Base-by-base conservation (phyloP, 106 monocot species). In the Apostasia ramifera region DNA sequence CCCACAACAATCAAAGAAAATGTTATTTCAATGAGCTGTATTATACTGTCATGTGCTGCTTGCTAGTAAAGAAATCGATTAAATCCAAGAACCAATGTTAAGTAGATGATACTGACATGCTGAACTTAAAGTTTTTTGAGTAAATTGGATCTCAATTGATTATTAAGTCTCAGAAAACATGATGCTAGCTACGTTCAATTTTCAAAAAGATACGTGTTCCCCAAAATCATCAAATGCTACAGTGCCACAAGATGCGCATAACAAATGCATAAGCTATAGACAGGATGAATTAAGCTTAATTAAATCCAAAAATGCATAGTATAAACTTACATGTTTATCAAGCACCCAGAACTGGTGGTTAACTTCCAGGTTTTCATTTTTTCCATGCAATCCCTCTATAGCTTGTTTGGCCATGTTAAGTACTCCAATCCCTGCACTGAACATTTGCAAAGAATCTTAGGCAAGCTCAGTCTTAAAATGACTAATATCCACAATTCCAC, bases 401-500 rank as follows among this genome's bases (percentile, higher is more conserved):
- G 90, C 85, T 47, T 93, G 93, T 77, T 98, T 93, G 68, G 90
- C 93, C 83, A 77, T 90, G 67, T 79, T 87, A 75, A 98, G 86
- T 62, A 98, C 98, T 41, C 98, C 98, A 63, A 98, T 81, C 65
- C 98, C 98, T 85, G 98, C 98, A 93, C 98, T 98, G 90, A 57
- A 83, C 41, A 51, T 71, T 70, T 67, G 73, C 53, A 5, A 68
- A 60, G 49, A 53, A 68, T 46, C 44, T 68, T 51, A 61, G 76
- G 5, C 59, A 40, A 53, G 11, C 11, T 57, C 1, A 2, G 1
- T 46, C 15, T 47, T 6, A 63, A 10, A 63, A 10, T 59, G 13
- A 53, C 9, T 55, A 3, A 56, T 41, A 11, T 44, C 2, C 9
- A 46, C 55, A 43, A 37, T 38, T 11, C 10, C n/a, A 38, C 5